Base-by-base conservation (phyloP, 352 stramenopile species). In the Pythium aristosporum region DNA sequence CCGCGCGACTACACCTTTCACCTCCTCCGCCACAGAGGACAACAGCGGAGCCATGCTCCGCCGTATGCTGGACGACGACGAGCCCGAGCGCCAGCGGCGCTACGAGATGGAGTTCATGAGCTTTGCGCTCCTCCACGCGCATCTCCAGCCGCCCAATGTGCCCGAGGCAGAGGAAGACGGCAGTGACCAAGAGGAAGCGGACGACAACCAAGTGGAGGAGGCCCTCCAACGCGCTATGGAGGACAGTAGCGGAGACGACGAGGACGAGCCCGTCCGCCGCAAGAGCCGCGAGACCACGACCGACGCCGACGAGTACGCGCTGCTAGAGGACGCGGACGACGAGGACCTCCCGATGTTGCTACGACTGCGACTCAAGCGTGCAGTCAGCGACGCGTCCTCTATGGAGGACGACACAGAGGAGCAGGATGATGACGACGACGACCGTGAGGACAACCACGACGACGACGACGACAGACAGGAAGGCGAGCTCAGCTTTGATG, bases 401-500 rank as follows among this genome's bases (percentile, higher is more conserved):
- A 32, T 41, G 23, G 39, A 48, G 30, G 39, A 46, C 39, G 18
- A 46, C 6, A 15, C 13, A 46, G 39, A 46, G 39, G 39, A 46
- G 39, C 39, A 46, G 2, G 16, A 21, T 3, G 16, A 60, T 30
- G 56, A 56, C 23, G 36, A 51, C 8, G 57, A 63, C 0, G 46
- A 56, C 12, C 1, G 49, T 16, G 42, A 47, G 10, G 41, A 62
- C 30, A 18, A 56, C 36, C 44, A 65, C 16, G 21, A 50, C 3
- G 61, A 43, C 32, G 30, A 25, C 37, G 6, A 51, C 15, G 39
- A 57, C 37, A 42, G 10, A 7, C 57, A 71, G n/a, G 70, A 57
- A 20, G 70, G 66, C 13, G 64, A 79, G 50, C 67, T 87, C 41
- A 67, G 74, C 32, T 87, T 90, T 63, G 79, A 83, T 42, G 43